These are phyloP conservation scores for Ceratorhiza oryzae-sativae DNA, from an alignment of 1,284 basidiomycete species.

Conservation along the genomic window DNA sequence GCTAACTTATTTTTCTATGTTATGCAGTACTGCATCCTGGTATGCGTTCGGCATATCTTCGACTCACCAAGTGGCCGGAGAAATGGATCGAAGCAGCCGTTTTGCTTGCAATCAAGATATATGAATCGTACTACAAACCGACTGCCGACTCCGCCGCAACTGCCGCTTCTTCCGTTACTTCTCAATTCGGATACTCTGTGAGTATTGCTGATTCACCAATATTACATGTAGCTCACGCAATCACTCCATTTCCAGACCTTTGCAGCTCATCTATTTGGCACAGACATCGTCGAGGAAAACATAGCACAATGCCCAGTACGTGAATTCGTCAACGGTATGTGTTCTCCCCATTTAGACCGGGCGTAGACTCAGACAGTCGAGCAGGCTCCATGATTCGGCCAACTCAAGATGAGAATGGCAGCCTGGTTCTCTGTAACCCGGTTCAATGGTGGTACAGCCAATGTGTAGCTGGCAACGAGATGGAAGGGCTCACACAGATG, in stretches of 20 bases:
- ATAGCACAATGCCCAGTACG: neutral
- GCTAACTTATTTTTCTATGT: neutral
- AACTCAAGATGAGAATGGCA: too few species aligned
- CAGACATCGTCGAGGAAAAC: neutral
- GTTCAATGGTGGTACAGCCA: slow-evolving; percentile 15
- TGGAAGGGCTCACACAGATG: slow-evolving; percentile 14
- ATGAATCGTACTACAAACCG: neutral
- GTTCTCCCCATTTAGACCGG: neutral
- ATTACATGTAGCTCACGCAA: too few species aligned
- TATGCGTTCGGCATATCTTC: neutral
- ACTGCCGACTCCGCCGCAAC: neutral
- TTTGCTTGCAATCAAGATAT: neutral
- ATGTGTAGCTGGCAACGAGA: neutral
- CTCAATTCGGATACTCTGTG: neutral
- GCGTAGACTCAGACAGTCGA: neutral
- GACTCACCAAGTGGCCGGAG: neutral
- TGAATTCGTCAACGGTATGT: neutral
- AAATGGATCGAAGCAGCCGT: neutral
- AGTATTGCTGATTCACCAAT: neutral
- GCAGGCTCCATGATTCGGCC: neutral
- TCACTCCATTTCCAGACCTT: neutral
- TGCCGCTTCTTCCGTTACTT: neutral
- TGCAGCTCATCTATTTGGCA: neutral
- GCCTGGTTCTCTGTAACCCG: neutral
- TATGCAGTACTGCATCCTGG: neutral